A percentile compares a stretch with the other conserved stretches of the same genome.
Evolutionary conservation across 768 basidiomycete genomes (phyloP).

Genomic region (Trametes meyenii): DNA sequence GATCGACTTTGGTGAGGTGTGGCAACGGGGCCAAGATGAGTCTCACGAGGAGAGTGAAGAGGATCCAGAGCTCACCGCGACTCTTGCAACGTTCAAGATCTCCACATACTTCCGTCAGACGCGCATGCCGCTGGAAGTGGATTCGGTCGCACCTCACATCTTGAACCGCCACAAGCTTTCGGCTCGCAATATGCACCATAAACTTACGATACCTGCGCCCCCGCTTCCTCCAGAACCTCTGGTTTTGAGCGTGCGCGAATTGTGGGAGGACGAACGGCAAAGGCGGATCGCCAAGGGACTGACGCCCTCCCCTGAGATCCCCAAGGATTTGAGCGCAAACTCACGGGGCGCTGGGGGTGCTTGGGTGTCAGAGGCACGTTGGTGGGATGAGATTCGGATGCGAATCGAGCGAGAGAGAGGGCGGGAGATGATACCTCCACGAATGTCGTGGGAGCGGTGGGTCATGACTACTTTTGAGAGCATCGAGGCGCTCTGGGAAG

Average conservation of each 20-base stretch:
- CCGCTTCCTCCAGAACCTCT: constrained; percentile 65
- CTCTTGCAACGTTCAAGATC: constrained; percentile 38
- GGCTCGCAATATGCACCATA: constrained; percentile 70
- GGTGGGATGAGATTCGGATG: constrained; percentile 71
- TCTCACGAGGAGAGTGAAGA: constrained; percentile 39
- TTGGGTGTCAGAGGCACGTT: constrained; percentile 74
- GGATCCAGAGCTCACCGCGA: constrained; percentile 19
- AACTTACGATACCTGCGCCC: constrained; percentile 60
- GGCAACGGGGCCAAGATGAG: constrained; percentile 51
- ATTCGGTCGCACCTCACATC: constrained; percentile 79
- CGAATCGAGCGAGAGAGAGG: constrained; percentile 57
- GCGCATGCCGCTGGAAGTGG: constrained; percentile 78
- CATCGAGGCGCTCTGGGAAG: constrained; percentile 83
- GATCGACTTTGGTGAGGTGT: constrained; percentile 73
- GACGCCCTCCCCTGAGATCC: constrained; percentile 71
- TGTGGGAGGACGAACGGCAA: constrained; percentile 95
- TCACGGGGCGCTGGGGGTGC: constrained; percentile 57
- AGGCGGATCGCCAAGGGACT: constrained; percentile 70
- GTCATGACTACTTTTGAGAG: constrained; percentile 92
- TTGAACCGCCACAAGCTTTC: constrained; percentile 74
- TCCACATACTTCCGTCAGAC: constrained; percentile 72
- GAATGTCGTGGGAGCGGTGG: constrained; percentile 64
- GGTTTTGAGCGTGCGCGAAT: constrained; percentile 85
- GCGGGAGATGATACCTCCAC: constrained; percentile 29
- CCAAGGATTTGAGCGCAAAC: constrained; percentile 67